Conservation (phyloP, 2,329 filamentous ascomycete species). For the Diaporthe batatas region DNA sequence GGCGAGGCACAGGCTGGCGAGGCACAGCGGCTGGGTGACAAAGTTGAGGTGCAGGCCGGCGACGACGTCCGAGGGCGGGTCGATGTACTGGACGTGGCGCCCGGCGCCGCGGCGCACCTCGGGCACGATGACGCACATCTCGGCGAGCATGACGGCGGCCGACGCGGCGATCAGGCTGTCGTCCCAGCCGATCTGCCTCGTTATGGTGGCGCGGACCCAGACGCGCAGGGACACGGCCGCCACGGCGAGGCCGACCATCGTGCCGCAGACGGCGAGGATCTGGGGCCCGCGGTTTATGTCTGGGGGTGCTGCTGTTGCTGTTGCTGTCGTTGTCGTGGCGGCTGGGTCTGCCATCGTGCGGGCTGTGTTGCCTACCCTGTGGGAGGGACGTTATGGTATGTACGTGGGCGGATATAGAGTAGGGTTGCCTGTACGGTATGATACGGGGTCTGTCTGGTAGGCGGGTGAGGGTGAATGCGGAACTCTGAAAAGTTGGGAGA, state of each 20-base stretch:
- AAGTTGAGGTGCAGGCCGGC: constrained; percentile 50
- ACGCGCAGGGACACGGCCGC: constrained; percentile 46
- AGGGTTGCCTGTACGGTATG: background rate
- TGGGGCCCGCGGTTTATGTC: constrained; percentile 50
- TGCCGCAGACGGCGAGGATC: constrained; percentile 49
- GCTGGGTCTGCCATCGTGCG: constrained; percentile 40
- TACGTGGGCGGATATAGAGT: background rate
- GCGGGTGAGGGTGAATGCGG: background rate
- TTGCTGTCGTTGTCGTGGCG: background rate
- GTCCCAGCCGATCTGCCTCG: constrained; percentile 46
- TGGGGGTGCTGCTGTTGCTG: constrained; percentile 37
- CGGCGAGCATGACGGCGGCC: constrained; percentile 47
- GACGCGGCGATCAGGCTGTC: constrained; percentile 49
- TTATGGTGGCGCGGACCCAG: constrained; percentile 48
- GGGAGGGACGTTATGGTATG: background rate
- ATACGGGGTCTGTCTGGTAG: background rate
- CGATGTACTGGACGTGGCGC: constrained; percentile 48
- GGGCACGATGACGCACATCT: constrained; percentile 49
- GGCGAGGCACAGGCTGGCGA: constrained; percentile 47
- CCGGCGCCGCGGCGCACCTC: constrained; percentile 48
- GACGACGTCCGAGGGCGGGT: constrained; percentile 41
- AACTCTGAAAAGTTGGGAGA: background rate
- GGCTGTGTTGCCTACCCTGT: background rate
- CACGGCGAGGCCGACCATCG: constrained; percentile 46
- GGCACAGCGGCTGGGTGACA: constrained; percentile 49